phyloP scores from a whole-genome alignment of 495 filamentous ascomycete genomes.

The Pyronema domesticum region DNA sequence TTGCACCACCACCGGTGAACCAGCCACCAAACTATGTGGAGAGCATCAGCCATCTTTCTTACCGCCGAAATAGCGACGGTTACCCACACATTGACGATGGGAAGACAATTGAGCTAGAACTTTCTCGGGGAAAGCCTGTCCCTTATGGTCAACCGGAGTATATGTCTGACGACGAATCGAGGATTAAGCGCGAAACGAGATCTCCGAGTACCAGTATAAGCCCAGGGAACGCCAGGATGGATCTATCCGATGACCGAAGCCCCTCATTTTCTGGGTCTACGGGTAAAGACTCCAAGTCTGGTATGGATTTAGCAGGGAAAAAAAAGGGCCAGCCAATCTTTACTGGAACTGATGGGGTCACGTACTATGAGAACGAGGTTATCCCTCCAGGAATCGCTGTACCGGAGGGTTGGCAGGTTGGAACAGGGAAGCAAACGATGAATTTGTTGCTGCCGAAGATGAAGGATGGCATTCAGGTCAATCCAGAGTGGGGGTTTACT shows the following conservation, averaged over 20 bases:
- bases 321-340: conserved; percentile 20
- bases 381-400: conserved; percentile 14
- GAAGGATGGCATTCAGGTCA: conserved; percentile 23
- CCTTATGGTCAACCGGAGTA: conserved; percentile 7
- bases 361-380: conserved; percentile 22
- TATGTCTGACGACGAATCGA: background rate
- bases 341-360: conserved; percentile 13
- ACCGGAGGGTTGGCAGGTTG: conserved; percentile 19
- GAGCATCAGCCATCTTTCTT: conserved; percentile 4
- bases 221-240: conserved; percentile 1
- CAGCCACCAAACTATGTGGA: background rate
- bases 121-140: background rate
- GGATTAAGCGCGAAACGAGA: conserved; percentile 18
- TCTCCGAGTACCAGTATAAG: conserved; percentile 15
- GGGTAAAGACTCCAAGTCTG: background rate
- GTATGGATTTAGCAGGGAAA: conserved; percentile 7
- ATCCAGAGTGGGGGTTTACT: conserved; percentile 24
- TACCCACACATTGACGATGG: conserved; percentile 3
- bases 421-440: conserved; percentile 20
- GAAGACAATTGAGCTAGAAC: background rate
- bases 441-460: conserved; percentile 16
- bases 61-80: conserved; percentile 1
- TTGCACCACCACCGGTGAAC: conserved; percentile 1
- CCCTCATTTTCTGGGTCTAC: background rate
- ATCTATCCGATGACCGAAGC: background rate